Evolutionary conservation across 2,329 filamentous ascomycete genomes (phyloP).

Genomic region (Lasiodiplodia citricola): DNA sequence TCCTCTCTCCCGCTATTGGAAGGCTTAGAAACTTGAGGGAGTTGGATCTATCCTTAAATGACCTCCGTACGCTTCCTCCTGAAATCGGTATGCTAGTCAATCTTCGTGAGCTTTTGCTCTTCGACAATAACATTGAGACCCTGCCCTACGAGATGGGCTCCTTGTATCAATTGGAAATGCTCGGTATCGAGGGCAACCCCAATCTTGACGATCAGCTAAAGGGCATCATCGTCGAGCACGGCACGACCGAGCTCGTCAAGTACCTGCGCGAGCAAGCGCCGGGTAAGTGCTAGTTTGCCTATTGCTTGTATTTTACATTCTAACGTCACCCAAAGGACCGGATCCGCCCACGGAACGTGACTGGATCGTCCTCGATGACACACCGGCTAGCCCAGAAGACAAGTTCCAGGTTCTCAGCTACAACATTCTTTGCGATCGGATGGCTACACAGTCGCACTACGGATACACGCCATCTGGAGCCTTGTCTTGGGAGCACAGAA

Average conservation of each 20-base stretch:
- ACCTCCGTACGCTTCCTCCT: slow-evolving; percentile 78
- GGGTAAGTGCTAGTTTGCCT: slow-evolving; percentile 62
- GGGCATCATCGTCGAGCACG: slow-evolving; percentile 82
- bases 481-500: slow-evolving; percentile 85
- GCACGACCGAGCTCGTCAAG: slow-evolving; percentile 83
- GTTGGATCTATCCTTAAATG: slow-evolving; percentile 88
- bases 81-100: slow-evolving; percentile 98
- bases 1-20: slow-evolving; percentile 81
- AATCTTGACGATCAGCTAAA: slow-evolving; percentile 76
- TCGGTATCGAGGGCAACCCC: slow-evolving; percentile 93
- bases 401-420: slow-evolving; percentile 87
- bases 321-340: slow-evolving; percentile 62
- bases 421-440: slow-evolving; percentile 95
- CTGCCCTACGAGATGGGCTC: slow-evolving; percentile 89
- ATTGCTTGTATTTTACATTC: slow-evolving; percentile 9
- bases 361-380: slow-evolving; percentile 74
- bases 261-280: slow-evolving; percentile 83
- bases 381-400: slow-evolving; percentile 57
- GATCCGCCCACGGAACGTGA: slow-evolving; percentile 77
- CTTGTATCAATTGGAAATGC: slow-evolving; percentile 82
- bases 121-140: slow-evolving; percentile 85
- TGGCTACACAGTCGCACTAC: slow-evolving; percentile 82
- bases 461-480: slow-evolving; percentile 87
- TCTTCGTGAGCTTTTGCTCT: slow-evolving; percentile 81
- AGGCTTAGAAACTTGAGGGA: slow-evolving; percentile 79